These are phyloP conservation scores for Lobosporangium transversale DNA, from an alignment of 192 early-diverging fungal species.

Conservation along the genomic window DNA sequence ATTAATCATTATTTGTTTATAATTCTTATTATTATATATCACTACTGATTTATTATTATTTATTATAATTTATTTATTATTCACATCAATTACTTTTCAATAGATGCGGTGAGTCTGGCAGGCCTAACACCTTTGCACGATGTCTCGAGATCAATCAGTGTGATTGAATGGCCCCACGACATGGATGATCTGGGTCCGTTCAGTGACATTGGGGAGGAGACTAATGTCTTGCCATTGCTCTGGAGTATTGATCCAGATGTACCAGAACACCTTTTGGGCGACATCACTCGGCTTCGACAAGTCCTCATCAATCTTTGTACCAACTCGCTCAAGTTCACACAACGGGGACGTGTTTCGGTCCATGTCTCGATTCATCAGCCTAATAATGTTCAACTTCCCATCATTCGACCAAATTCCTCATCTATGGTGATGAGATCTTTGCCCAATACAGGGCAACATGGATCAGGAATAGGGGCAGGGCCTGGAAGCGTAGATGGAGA, in stretches of 20 bases:
- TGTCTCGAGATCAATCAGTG: constrained; percentile 43
- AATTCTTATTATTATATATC: no score
- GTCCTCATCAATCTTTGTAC: constrained; percentile 64
- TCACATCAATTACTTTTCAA: background rate
- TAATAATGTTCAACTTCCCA: constrained; percentile 18
- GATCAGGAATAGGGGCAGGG: background rate
- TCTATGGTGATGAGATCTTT: constrained; percentile 20
- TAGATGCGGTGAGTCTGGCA: constrained; percentile 48
- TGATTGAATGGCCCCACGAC: constrained; percentile 51
- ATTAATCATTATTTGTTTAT: no score
- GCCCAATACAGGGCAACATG: constrained; percentile 2
- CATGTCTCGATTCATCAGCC: constrained; percentile 43
- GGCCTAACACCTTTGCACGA: constrained; percentile 48
- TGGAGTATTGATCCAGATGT: constrained; percentile 63
- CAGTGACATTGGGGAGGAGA: constrained; percentile 37
- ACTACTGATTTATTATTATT: no score
- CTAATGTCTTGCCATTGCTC: constrained; percentile 55
- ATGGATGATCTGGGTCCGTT: constrained; percentile 44
- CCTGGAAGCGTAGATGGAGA: background rate
- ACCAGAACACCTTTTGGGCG: constrained; percentile 62
- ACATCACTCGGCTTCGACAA: constrained; percentile 62
- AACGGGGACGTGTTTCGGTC: constrained; percentile 35
- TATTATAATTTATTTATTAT: no score
- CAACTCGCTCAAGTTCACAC: constrained; percentile 62
- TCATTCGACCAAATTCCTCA: constrained; percentile 21